A percentile compares a stretch with the other conserved stretches of the same genome.
Conservation (phyloP, 2,329 filamentous ascomycete genomes). For the Pseudocercospora crystallina region DNA sequence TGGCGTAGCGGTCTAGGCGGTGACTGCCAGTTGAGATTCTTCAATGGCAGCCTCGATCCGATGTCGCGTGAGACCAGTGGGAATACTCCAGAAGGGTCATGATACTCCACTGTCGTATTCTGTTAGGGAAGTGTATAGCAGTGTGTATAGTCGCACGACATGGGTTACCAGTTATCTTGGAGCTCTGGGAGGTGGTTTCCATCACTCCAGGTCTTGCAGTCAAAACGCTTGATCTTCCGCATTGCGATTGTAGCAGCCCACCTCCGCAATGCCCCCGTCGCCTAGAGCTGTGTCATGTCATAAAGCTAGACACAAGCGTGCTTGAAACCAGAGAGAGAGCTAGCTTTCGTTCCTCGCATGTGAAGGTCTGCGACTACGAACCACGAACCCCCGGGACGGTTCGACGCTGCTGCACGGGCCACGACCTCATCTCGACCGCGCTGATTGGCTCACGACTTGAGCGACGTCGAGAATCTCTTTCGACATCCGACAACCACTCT, state of each 20-base stretch:
- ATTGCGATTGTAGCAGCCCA: conserved; percentile 27
- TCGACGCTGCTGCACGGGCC: no score
- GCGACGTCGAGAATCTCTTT: not conserved
- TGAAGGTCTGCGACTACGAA: no score
- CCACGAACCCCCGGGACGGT: no score
- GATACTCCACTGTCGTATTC: conserved; percentile 77
- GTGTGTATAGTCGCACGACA: not conserved
- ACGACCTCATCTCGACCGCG: not conserved
- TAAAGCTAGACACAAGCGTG: no score
- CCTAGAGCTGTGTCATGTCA: not conserved
- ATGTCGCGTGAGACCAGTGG: conserved; percentile 76
- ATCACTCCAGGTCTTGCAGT: conserved; percentile 16
- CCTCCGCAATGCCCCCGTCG: not conserved
- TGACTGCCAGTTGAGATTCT: conserved; percentile 96
- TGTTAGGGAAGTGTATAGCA: conserved; percentile 11
- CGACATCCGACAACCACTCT: conserved; percentile 1
- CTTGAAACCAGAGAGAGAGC: no score
- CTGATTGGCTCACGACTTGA: not conserved
- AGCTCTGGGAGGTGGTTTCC: conserved; percentile 41
- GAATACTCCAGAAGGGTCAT: conserved; percentile 88
- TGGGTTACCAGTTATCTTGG: conserved; percentile 51
- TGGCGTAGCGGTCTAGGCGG: conserved; percentile 86
- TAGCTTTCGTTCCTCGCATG: no score
- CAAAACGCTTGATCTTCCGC: conserved; percentile 18
- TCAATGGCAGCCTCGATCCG: conserved; percentile 75